phyloP scores from a whole-genome alignment of 2,329 filamentous ascomycete genomes.

The Cytospora mali region DNA sequence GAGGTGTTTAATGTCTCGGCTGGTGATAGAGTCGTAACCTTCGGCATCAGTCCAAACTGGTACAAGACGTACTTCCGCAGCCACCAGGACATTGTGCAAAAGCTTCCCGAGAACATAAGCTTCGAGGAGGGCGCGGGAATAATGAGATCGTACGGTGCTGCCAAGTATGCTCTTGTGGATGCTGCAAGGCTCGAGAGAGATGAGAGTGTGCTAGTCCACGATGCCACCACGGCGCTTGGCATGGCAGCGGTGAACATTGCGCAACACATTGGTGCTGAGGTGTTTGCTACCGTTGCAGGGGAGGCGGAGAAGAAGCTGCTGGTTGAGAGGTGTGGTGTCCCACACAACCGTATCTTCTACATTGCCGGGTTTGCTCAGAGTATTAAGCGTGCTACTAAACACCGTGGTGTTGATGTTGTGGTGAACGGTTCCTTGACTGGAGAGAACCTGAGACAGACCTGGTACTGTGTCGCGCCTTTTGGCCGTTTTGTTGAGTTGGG shows the following conservation, averaged over 20 bases:
- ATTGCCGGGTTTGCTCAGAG: constrained; percentile 34
- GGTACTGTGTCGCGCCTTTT: constrained; percentile 9
- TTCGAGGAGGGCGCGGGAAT: constrained; percentile 20
- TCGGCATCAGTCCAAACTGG: constrained; percentile 6
- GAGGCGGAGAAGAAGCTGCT: neutral
- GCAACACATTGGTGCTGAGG: constrained; percentile 13
- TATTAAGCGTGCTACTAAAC: constrained; percentile 34
- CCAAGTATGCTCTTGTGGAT: constrained; percentile 10
- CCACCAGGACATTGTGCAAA: constrained; percentile 2
- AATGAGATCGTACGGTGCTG: constrained; percentile 2
- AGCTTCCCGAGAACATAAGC: constrained; percentile 13
- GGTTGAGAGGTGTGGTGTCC: neutral
- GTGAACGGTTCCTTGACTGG: constrained; percentile 13
- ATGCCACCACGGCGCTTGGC: constrained; percentile 13
- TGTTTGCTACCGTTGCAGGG: constrained; percentile 10
- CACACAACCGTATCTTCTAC: constrained; percentile 36
- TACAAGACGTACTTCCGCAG: neutral
- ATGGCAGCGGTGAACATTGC: constrained; percentile 12
- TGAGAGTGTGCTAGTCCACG: constrained; percentile 15
- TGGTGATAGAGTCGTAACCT: constrained; percentile 17
- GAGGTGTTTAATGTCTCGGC: constrained; percentile 21
- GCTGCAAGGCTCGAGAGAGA: constrained; percentile 8
- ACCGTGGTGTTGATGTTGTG: constrained; percentile 34
- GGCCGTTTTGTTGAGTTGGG: constrained; percentile 33
- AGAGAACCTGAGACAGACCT: neutral